A percentile compares a stretch with the other conserved stretches of the same genome.
phyloP scores from a whole-genome alignment of 495 filamentous ascomycete genomes.

The Xeromyces bisporus region DNA sequence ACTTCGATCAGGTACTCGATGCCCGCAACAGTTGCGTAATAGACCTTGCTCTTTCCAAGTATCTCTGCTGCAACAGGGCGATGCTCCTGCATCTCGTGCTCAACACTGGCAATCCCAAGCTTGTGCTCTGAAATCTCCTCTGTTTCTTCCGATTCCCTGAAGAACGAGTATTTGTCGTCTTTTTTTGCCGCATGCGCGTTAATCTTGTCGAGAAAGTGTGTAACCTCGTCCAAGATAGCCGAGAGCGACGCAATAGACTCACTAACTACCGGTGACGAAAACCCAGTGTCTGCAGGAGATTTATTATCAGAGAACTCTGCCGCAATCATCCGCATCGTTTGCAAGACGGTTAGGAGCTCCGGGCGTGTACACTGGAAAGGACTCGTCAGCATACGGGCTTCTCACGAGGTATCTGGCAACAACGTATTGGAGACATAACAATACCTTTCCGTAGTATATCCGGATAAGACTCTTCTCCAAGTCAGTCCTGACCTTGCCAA shows the following conservation, averaged over 20 bases:
- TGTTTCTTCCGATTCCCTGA: constrained; percentile 68
- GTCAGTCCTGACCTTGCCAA: constrained; percentile 59
- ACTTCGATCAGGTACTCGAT: constrained; percentile 95
- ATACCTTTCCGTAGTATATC: constrained; percentile 82
- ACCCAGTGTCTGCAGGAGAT: constrained; percentile 49
- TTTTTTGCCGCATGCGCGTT: constrained; percentile 66
- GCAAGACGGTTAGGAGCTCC: constrained; percentile 70
- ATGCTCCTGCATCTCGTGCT: constrained; percentile 70
- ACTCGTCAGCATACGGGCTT: constrained; percentile 17
- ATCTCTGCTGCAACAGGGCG: constrained; percentile 51
- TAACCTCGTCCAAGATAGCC: constrained; percentile 50
- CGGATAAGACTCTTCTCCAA: constrained; percentile 83
- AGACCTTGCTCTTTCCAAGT: constrained; percentile 48
- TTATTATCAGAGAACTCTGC: constrained; percentile 53
- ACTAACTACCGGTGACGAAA: constrained; percentile 52
- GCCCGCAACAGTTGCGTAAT: constrained; percentile 65
- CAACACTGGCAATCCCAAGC: constrained; percentile 77
- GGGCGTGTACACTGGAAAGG: constrained; percentile 56
- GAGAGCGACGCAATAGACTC: constrained; percentile 63
- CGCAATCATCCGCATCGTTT: constrained; percentile 67
- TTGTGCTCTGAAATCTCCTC: constrained; percentile 77
- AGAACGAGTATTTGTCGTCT: constrained; percentile 90
- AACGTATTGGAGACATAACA: too few relatives aligned
- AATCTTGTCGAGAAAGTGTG: constrained; percentile 64
- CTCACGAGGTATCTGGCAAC: too few relatives aligned